phyloP scores from a whole-genome alignment of 2,329 filamentous ascomycete genomes.

The Fusarium sp. region DNA sequence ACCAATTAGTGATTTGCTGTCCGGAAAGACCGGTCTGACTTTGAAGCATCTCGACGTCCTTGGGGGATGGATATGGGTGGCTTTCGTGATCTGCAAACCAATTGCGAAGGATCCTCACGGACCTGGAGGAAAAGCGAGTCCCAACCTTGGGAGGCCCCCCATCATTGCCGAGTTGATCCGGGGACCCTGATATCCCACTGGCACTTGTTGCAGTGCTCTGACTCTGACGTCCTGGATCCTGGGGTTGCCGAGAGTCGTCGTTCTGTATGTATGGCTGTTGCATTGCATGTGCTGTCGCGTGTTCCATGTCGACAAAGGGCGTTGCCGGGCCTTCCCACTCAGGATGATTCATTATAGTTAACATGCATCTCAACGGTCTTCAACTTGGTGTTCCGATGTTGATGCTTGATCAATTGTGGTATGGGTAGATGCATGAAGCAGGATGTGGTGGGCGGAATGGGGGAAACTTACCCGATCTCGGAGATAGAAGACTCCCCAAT shows the following conservation, averaged over 20 bases:
- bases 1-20: background rate
- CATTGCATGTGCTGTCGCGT: no score
- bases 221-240: background rate
- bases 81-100: background rate
- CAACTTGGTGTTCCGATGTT: background rate
- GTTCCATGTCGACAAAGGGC: background rate
- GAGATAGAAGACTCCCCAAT: background rate
- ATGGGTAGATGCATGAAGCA: background rate
- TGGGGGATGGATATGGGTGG: background rate
- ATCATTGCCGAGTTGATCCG: background rate
- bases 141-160: background rate
- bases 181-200: background rate
- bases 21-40: background rate
- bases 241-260: background rate
- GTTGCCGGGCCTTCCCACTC: background rate
- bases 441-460: background rate
- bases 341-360: background rate
- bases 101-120: background rate
- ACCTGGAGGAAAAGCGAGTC: background rate
- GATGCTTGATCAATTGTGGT: background rate
- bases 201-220: background rate
- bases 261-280: background rate
- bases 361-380: background rate
- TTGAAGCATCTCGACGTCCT: background rate
- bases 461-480: background rate